A percentile compares a stretch with the other conserved stretches of the same genome.
Conservation (phyloP, 2,329 filamentous ascomycete genomes). For the Keithomyces neogunnii region DNA sequence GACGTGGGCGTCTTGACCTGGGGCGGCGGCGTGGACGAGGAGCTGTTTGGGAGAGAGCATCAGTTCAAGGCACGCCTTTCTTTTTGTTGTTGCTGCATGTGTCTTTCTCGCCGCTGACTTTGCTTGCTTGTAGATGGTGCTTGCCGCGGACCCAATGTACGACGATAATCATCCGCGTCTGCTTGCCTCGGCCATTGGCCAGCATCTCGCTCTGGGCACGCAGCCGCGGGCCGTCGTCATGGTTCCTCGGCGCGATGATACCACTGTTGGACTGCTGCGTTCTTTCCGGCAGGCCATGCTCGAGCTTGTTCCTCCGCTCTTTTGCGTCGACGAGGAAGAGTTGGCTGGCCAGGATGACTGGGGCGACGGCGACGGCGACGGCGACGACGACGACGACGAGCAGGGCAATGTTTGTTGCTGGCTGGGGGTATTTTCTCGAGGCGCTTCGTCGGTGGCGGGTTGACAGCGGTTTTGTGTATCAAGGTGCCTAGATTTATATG, state of each 20-base stretch:
- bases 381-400: slow-evolving; percentile 30
- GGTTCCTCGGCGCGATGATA: slow-evolving; percentile 68
- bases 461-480: slow-evolving; percentile 8
- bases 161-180: slow-evolving; percentile 72
- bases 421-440: slow-evolving; percentile 52
- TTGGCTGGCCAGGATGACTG: slow-evolving; percentile 68
- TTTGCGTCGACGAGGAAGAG: slow-evolving; percentile 50
- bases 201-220: slow-evolving; percentile 51
- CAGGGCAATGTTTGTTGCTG: slow-evolving; percentile 51
- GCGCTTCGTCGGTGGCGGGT: slow-evolving; percentile 15
- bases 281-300: slow-evolving; percentile 56
- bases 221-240: slow-evolving; percentile 67
- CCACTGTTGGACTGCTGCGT: slow-evolving; percentile 51
- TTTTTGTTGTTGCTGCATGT: not conserved
- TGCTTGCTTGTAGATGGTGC: slow-evolving; percentile 48
- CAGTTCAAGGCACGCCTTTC: slow-evolving; percentile 39
- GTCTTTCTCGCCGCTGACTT: too few relatives aligned
- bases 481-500: not conserved
- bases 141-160: slow-evolving; percentile 84
- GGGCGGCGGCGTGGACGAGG: slow-evolving; percentile 43
- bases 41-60: slow-evolving; percentile 33
- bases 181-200: slow-evolving; percentile 60
- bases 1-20: slow-evolving; percentile 66
- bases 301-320: slow-evolving; percentile 34
- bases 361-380: slow-evolving; percentile 44